Conservation (phyloP, 257 asterid species). For the Coffea canephora region DNA sequence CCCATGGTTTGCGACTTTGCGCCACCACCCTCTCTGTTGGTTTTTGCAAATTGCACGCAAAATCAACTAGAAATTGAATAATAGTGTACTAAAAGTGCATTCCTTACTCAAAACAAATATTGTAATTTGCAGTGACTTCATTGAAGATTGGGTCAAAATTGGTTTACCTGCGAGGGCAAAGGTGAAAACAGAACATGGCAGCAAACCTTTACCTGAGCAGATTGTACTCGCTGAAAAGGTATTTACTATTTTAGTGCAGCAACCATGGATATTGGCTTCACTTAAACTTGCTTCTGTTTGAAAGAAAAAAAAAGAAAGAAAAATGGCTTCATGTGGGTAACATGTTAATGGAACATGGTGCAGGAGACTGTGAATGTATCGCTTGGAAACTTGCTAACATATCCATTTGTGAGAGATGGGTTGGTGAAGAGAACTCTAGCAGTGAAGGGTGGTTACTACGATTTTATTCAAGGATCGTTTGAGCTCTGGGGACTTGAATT, state of each 20-base stretch:
- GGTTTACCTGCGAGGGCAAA: slow-evolving; percentile 76
- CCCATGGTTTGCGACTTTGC: too few species aligned
- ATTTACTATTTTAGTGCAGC: not conserved
- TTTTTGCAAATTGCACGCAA: not conserved
- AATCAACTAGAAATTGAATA: not conserved
- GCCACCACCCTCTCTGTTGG: not conserved
- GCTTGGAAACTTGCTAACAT: slow-evolving; percentile 73
- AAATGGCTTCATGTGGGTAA: not conserved
- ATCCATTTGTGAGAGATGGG: slow-evolving; percentile 88
- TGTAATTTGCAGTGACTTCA: slow-evolving; percentile 57
- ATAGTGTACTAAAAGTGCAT: not conserved
- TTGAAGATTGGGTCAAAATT: slow-evolving; percentile 92
- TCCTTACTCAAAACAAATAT: not conserved
- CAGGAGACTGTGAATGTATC: slow-evolving; percentile 97
- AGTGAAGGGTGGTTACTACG: slow-evolving; percentile 86
- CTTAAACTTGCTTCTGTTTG: not conserved
- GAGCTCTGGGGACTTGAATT: slow-evolving; percentile 96
- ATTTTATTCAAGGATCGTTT: slow-evolving; percentile 72
- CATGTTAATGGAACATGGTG: not conserved
- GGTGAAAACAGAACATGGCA: slow-evolving; percentile 42
- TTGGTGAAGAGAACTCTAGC: slow-evolving; percentile 82
- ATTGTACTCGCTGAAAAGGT: slow-evolving; percentile 79
- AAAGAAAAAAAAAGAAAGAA: too few species aligned
- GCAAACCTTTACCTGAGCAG: slow-evolving; percentile 42
- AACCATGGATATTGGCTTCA: not conserved